phyloP scores from a whole-genome alignment of 768 basidiomycete species.

The Phallus indusiatus region DNA sequence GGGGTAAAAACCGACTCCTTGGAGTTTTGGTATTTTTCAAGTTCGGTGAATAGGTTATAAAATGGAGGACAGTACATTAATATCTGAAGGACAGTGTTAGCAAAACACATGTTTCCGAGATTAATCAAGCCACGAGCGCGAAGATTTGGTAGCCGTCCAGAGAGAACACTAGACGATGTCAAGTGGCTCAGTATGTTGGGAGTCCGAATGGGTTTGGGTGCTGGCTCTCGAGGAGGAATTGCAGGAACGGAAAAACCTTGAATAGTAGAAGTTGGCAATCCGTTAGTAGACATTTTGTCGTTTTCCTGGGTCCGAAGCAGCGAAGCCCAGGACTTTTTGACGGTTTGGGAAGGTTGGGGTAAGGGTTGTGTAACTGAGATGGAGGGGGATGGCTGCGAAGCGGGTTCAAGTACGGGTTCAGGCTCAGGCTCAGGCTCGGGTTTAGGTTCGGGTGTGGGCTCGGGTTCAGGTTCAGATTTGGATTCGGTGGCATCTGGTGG shows the following conservation, averaged over 20 bases:
- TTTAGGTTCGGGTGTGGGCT: slow-evolving; percentile 11
- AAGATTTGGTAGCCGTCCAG: slow-evolving; percentile 27
- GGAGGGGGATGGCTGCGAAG: background rate
- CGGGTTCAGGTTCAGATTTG: slow-evolving; percentile 12
- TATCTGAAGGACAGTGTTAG: slow-evolving; percentile 87
- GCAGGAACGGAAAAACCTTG: slow-evolving; percentile 65
- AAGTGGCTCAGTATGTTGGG: slow-evolving; percentile 48
- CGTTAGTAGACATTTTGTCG: slow-evolving; percentile 39
- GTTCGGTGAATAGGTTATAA: slow-evolving; percentile 61
- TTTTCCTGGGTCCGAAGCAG: slow-evolving; percentile 44
- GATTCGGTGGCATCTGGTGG: slow-evolving; percentile 3
- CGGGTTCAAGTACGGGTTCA: slow-evolving; percentile 9
- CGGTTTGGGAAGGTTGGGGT: slow-evolving; percentile 16
- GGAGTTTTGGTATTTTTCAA: slow-evolving; percentile 40
- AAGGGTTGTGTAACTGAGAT: background rate
- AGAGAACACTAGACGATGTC: slow-evolving; percentile 17
- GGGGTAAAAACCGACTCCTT: slow-evolving; percentile 13
- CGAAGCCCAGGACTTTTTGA: slow-evolving; percentile 72
- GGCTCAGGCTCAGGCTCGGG: slow-evolving; percentile 13
- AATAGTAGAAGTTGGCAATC: slow-evolving; percentile 61
- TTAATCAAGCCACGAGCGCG: slow-evolving; percentile 81
- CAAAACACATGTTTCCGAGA: slow-evolving; percentile 96
- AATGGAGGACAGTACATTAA: slow-evolving; percentile 88
- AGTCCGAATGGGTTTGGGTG: slow-evolving; percentile 26
- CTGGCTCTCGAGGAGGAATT: slow-evolving; percentile 16